A percentile compares a stretch with the other conserved stretches of the same genome.
Conservation (phyloP, 257 asterid species). For the Salvia hispanica region DNA sequence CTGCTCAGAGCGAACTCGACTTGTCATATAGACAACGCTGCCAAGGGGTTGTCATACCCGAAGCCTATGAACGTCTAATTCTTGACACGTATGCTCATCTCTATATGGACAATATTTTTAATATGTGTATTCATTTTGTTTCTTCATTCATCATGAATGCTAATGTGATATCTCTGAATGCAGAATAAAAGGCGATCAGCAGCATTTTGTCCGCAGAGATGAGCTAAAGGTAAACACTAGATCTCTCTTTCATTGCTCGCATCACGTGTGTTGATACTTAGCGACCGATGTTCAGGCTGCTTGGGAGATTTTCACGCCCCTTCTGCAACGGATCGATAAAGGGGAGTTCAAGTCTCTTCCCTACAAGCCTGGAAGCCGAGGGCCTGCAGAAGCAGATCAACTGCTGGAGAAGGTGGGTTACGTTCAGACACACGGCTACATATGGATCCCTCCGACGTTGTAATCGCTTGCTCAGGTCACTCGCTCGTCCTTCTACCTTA, state of each 20-base stretch:
- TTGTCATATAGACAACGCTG: slow-evolving; percentile 86
- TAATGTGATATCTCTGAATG: neutral
- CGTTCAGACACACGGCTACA: slow-evolving; percentile 89
- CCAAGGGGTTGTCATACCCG: slow-evolving; percentile 81
- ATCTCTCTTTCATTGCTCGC: neutral
- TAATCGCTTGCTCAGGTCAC: slow-evolving; percentile 20
- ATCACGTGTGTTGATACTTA: neutral
- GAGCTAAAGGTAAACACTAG: slow-evolving; percentile 76
- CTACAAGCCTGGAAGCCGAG: slow-evolving; percentile 86
- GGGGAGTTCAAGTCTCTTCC: slow-evolving; percentile 76
- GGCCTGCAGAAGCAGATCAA: slow-evolving; percentile 89
- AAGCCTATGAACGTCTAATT: slow-evolving; percentile 96
- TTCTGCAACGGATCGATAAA: slow-evolving; percentile 77
- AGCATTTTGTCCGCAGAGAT: slow-evolving; percentile 97
- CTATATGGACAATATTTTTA: neutral
- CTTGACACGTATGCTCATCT: slow-evolving; percentile 81
- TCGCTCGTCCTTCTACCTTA: neutral
- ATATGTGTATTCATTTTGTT: neutral
- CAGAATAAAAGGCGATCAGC: slow-evolving; percentile 98
- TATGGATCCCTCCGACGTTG: slow-evolving; percentile 89
- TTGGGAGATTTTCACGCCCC: slow-evolving; percentile 96
- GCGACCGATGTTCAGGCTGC: slow-evolving; percentile 64
- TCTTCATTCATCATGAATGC: neutral
- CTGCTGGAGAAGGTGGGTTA: slow-evolving; percentile 70
- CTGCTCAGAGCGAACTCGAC: slow-evolving; percentile 95